Evolutionary conservation across 2,329 filamentous ascomycete species (phyloP).

Genomic region (Whalleya microplaca): DNA sequence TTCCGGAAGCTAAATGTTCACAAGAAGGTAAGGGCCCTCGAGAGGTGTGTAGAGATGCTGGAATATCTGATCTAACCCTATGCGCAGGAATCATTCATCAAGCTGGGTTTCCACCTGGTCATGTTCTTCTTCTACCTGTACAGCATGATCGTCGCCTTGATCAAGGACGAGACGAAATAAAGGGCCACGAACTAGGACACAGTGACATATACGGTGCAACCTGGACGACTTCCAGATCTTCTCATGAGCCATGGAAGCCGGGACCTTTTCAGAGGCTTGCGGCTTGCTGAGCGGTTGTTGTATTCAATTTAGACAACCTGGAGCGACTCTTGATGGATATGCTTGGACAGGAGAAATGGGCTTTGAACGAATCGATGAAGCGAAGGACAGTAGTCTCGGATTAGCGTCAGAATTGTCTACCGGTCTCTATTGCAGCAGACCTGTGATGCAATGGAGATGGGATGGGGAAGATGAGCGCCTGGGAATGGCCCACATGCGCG

Average conservation of each 20-base stretch:
- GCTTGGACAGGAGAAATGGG: conserved; percentile 12
- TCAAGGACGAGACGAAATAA: conserved; percentile 91
- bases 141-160: conserved; percentile 97
- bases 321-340: conserved; percentile 14
- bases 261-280: conserved; percentile 3
- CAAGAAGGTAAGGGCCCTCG: conserved; percentile 74
- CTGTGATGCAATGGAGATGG: conserved; percentile 1
- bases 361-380: conserved; percentile 1
- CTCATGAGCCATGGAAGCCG: conserved; percentile 14
- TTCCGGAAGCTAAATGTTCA: conserved; percentile 99
- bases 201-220: conserved; percentile 10
- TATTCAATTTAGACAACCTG: conserved; percentile 11
- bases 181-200: conserved; percentile 4
- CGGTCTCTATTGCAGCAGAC: conserved; percentile 6
- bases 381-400: conserved; percentile 1
- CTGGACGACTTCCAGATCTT: conserved; percentile 11
- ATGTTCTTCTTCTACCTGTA: conserved; percentile 99
- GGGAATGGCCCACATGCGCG: conserved; percentile 3
- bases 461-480: conserved; percentile 5
- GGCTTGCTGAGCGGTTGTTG: conserved; percentile 1
- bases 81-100: conserved; percentile 91
- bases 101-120: conserved; percentile 96
- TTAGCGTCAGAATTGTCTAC: conserved; percentile 1
- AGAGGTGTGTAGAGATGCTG: background rate
- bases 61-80: conserved; percentile 14